These are phyloP conservation scores for Ogataea saltuana DNA, from an alignment of 805 yeast genomes.

Conservation along the genomic window DNA sequence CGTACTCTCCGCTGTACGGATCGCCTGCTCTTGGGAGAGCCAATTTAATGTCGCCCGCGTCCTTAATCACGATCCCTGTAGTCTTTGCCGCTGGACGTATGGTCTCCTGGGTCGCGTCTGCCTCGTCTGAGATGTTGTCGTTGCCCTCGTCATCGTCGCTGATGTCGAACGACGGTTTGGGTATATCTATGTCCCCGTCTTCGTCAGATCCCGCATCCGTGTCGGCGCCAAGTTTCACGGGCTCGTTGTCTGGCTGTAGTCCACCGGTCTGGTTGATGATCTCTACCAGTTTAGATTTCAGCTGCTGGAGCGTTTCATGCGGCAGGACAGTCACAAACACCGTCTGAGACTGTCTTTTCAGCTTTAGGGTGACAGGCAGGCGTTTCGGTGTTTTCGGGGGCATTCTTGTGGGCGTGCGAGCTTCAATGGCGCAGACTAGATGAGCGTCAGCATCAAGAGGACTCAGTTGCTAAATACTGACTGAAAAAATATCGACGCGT, in stretches of 20 bases:
- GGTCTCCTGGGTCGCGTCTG: constrained; percentile 24
- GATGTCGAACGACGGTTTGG: constrained; percentile 39
- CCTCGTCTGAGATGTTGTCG: constrained; percentile 17
- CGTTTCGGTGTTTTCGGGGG: constrained; percentile 27
- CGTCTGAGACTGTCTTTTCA: constrained; percentile 39
- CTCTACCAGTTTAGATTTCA: constrained; percentile 35
- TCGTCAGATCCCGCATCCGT: constrained; percentile 18
- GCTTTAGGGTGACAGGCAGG: constrained; percentile 29
- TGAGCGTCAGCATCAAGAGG: too few relatives aligned
- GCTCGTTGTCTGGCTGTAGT: constrained; percentile 29
- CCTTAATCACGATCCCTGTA: constrained; percentile 22
- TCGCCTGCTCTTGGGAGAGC: constrained; percentile 44
- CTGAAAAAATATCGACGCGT: too few relatives aligned
- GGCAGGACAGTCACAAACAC: constrained; percentile 32
- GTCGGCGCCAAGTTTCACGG: constrained; percentile 33
- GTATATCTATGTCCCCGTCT: constrained; percentile 40
- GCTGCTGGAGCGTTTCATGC: constrained; percentile 26
- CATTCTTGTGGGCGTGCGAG: constrained; percentile 24
- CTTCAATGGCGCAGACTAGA: too few relatives aligned
- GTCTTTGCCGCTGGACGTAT: constrained; percentile 18
- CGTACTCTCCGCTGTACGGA: constrained; percentile 20
- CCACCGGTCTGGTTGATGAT: constrained; percentile 54
- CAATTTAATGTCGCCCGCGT: constrained; percentile 33
- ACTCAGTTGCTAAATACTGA: too few relatives aligned
- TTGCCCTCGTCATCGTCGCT: constrained; percentile 35